Evolutionary conservation across 306 rosid species (phyloP), one percentile per base, ranked within the genome.

Genomic region (Gillenia trifoliata): DNA sequence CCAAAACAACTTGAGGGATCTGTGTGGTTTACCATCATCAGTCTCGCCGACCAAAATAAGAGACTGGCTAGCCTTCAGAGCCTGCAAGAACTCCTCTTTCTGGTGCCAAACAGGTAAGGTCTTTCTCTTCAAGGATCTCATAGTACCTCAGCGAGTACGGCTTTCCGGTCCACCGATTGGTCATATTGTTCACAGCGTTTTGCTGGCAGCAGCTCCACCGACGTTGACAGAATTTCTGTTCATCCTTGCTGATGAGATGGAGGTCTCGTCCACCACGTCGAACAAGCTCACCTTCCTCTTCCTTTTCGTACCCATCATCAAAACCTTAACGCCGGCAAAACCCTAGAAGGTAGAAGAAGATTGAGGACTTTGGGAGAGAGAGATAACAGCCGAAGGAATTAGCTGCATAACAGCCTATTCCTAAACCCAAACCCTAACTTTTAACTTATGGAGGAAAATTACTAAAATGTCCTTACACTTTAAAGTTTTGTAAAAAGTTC

Each of bases 1-100:
- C 98, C 85, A 91, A 75, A 75, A 93, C 98, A 80, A 93, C 91
- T 38, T 93, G 98, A 68, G 97, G 98, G 34, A 93, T 93, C 98
- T 91, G 98, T 9, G 98, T 93, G 30, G 97, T 93, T 93, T 93
- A 2, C 98, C 98, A 81, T 97, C 89, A 38, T 97, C 98, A 69
- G 98, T 91, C 80, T 93, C 98, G 71, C 98, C 98, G 36, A 93
- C 98, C 68, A 93, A 86, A 73, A 93, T 88, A 9, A 93, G 64
- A 45, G 88, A 81, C 83, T 93, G 97, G 72, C 86, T 91, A 11
- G 62, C 72, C 82, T 75, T 91, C 78, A 93, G 78, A 64, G 26
- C 92, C 78, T 89, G 86, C 31, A 93, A 81, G 66, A 91, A 93
- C 63, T 91, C 96, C 20, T 89, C 91, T 54, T 93, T 93, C 87